Evolutionary conservation across 108 stramenopile species (phyloP).

Genomic region (Nitzschia sp.): DNA sequence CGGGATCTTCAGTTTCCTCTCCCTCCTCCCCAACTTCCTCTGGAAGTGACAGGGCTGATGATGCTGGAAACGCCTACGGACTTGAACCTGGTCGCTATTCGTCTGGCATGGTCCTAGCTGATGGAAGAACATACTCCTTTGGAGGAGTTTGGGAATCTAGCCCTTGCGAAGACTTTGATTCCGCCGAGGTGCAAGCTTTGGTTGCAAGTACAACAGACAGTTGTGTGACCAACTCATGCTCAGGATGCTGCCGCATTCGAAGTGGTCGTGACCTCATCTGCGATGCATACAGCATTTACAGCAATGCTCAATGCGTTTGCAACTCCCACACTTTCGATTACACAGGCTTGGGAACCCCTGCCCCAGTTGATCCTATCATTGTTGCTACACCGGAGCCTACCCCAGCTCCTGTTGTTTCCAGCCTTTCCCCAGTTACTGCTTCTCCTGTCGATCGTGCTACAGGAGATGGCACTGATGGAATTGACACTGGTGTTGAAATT

Average conservation of each 20-base stretch:
- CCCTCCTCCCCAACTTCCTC: too few species aligned
- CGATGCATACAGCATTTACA: background rate
- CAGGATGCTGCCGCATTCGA: conserved; percentile 3
- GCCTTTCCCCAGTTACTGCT: background rate
- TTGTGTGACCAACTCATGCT: conserved; percentile 1
- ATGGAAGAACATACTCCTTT: background rate
- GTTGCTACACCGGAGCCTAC: background rate
- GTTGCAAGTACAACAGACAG: background rate
- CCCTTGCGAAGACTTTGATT: background rate
- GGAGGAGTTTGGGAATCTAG: background rate
- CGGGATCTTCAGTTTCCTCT: too few species aligned
- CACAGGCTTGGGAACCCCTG: background rate
- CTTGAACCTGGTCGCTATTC: background rate
- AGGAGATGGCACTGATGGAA: background rate
- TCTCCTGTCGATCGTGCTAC: background rate
- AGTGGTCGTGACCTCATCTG: background rate
- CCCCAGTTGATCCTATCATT: background rate
- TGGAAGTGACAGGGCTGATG: conserved; percentile 3
- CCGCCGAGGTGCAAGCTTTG: background rate
- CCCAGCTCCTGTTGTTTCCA: background rate
- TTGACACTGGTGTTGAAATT: background rate
- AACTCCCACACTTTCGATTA: background rate
- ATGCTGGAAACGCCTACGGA: background rate
- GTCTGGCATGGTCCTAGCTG: background rate
- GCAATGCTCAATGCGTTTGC: background rate